phyloP scores from a whole-genome alignment of 1,284 basidiomycete species.

The Cystobasidium sp. region DNA sequence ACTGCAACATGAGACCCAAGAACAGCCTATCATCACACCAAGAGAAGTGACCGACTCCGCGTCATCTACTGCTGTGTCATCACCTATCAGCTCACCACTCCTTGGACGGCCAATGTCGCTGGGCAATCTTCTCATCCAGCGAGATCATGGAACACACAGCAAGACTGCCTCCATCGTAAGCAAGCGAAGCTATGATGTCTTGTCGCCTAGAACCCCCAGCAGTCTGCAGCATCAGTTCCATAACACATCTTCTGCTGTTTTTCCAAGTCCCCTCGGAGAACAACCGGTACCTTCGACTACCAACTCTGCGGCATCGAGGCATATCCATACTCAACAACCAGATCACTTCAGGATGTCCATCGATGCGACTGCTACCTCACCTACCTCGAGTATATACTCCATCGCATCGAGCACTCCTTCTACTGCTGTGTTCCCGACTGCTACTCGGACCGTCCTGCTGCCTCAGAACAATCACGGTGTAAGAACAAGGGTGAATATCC shows the following conservation, averaged over 20 bases:
- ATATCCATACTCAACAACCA: not conserved
- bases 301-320: not conserved
- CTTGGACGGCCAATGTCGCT: conserved; percentile 18
- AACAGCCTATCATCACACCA: too few species aligned
- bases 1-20: not conserved
- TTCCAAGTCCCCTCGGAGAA: conserved; percentile 1
- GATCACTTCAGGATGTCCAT: too few species aligned
- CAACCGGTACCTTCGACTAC: conserved; percentile 19
- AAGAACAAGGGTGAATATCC: conserved; percentile 35
- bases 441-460: conserved; percentile 19
- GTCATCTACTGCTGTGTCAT: not conserved
- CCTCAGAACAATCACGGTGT: conserved; percentile 40
- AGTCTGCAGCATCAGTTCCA: not conserved
- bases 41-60: not conserved
- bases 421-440: not conserved
- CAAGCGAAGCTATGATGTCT: conserved; percentile 7
- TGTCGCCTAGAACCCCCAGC: not conserved
- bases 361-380: not conserved
- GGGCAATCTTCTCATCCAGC: conserved; percentile 27
- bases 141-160: not conserved
- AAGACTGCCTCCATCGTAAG: conserved; percentile 9
- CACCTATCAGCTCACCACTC: not conserved
- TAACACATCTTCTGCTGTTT: not conserved
- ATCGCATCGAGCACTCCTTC: conserved; percentile 7
- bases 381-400: conserved; percentile 25